phyloP scores from a whole-genome alignment of 2,329 filamentous ascomycete genomes.

The Calonectria henricotiae region DNA sequence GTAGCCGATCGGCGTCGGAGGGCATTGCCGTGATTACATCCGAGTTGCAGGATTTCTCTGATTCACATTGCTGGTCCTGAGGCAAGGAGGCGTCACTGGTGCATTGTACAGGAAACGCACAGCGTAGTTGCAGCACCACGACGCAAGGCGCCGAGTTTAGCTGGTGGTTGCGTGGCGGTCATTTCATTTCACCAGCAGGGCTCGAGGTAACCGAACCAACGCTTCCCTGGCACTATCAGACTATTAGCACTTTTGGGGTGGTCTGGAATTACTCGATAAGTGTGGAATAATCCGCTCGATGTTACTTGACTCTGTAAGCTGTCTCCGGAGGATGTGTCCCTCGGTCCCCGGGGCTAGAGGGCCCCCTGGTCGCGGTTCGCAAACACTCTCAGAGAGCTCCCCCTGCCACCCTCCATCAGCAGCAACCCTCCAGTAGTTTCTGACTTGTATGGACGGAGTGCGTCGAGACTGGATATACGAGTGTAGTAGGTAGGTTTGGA shows the following conservation, averaged over 20 bases:
- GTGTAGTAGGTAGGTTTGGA: conserved; percentile 30
- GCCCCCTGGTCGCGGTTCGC: conserved; percentile 31
- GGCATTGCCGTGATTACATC: conserved; percentile 36
- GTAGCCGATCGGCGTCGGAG: conserved; percentile 17
- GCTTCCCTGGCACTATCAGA: conserved; percentile 20
- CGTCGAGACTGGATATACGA: conserved; percentile 24
- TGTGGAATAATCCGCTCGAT: conserved; percentile 16
- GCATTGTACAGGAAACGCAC: conserved; percentile 35
- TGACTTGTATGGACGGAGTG: conserved; percentile 14
- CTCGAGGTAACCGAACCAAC: conserved; percentile 18
- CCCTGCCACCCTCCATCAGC: conserved; percentile 35
- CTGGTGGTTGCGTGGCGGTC: conserved; percentile 28
- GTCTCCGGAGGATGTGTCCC: conserved; percentile 28
- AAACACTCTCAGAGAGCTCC: conserved; percentile 30
- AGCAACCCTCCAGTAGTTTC: conserved; percentile 30
- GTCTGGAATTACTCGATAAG: conserved; percentile 8
- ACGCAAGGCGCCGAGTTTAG: conserved; percentile 25
- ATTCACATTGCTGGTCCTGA: conserved; percentile 35
- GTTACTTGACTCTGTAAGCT: conserved; percentile 24
- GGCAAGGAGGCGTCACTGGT: conserved; percentile 35
- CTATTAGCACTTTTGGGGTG: conserved; percentile 20
- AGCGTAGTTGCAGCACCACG: conserved; percentile 29
- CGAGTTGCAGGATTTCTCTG: conserved; percentile 33
- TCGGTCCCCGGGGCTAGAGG: conserved; percentile 28
- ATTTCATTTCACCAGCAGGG: conserved; percentile 18